Base-by-base conservation (phyloP, 163 green algal genomes). In the Coccomyxa subellipsoidea region DNA sequence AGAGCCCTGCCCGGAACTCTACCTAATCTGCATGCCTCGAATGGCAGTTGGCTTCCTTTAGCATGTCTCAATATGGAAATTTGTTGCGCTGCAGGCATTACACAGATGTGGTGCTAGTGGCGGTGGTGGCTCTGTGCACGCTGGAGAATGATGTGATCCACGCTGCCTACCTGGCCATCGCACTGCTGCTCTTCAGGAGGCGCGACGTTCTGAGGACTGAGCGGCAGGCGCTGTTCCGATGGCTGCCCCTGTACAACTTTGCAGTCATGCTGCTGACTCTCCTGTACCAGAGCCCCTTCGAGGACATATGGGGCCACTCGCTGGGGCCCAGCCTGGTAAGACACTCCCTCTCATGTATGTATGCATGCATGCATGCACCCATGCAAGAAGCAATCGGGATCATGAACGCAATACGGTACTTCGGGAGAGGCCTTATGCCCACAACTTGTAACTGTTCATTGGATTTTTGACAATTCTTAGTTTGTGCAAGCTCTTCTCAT, bases 61-160 rank as follows among this genome's bases (percentile, higher is more conserved):
- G n/a, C n/a, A n/a, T n/a, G n/a, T n/a, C n/a, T n/a, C n/a, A n/a
- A n/a, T n/a, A n/a, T n/a, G n/a, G n/a, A n/a, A n/a, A n/a, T n/a
- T n/a, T 53, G 8, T 39, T 9, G 9, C 2, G n/a, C 25, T 90
- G 69, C 87, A 91, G 91, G 80, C 86, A 92, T 72, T 90, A 87
- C 66, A 84, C 93, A 75, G 90, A 95, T 40, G 77, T 87, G 8
- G 79, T 95, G 71, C 83, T 95, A 80, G 70, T 93, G 29, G 85
- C 85, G 8, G 87, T 95, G 73, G 90, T 95, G 76, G 86, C 82
- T 12, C 81, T 95, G 69, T 93, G 89, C 76, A 83, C 85, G 2
- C 35, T 92, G 40, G 92, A 95, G 83, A 91, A 92, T 38, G 93
- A 96, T 83, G 82, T 94, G 39, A 86, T 95, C 69, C 92, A 95